Conservation (phyloP, 306 rosid genomes). For the Ceratonia siliqua region DNA sequence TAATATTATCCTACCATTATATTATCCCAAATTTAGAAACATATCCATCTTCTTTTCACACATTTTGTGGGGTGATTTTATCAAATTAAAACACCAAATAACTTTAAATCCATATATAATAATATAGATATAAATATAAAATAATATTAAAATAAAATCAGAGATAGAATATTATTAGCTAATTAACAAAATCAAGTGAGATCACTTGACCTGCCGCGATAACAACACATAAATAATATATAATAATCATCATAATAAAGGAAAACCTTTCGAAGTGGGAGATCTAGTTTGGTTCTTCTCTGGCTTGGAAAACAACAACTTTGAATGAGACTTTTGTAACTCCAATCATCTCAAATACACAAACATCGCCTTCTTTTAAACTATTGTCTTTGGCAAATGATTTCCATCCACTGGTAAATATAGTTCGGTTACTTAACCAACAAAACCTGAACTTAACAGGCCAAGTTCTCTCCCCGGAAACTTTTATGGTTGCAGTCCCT, state of each 20-base stretch:
- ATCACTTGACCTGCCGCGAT: background rate
- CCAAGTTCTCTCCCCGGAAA: background rate
- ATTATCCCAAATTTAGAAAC: too few species aligned
- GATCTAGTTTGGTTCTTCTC: background rate
- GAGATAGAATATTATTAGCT: background rate
- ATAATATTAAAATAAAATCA: too few species aligned
- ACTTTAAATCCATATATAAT: too few species aligned
- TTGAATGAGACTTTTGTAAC: background rate
- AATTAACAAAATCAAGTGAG: background rate
- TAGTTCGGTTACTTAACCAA: accelerated
- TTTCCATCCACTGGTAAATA: background rate
- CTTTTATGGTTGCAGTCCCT: background rate
- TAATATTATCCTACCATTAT: too few species aligned
- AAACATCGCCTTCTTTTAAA: slow-evolving; percentile 18
- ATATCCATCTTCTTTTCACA: too few species aligned
- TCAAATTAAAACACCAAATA: too few species aligned
- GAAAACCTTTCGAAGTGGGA: background rate
- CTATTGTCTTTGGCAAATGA: background rate
- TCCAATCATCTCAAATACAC: slow-evolving; percentile 27
- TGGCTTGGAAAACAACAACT: background rate
- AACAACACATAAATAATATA: background rate
- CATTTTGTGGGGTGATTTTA: too few species aligned
- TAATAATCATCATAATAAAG: background rate
- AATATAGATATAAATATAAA: too few species aligned
- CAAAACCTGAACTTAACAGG: background rate